Evolutionary conservation across 805 yeast species (phyloP), one percentile per base, ranked within the genome.

Genomic region (Barnettozyma wickerhamii): DNA sequence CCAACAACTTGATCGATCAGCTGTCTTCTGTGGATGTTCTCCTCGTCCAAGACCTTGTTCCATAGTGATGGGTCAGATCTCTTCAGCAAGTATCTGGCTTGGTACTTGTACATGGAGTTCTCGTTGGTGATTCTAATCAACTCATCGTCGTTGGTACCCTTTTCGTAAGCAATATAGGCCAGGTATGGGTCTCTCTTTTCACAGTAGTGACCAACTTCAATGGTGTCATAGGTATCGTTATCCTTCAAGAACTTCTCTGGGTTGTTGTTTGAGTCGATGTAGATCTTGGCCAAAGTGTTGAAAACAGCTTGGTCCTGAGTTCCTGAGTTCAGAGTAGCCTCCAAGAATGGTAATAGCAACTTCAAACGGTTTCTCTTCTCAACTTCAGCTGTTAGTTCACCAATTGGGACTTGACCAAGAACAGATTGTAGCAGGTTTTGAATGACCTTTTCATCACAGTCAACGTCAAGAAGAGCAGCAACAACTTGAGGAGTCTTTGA

Each of bases 101-200:
- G 99, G 67, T 93, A 91, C 65, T 93, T 93, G 76, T 85, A 93
- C 99, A 93, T 93, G 54, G 93, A 78, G 64, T 93, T 93, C 59
- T 93, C 98, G 64, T 93, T 93, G 51, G 99, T 93, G 64, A 93
- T 89, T 59, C 77, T 74, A 56, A 93, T 78, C 58, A 93, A 76
- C 63, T 93, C 99, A 43, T 73, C 82, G 62, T 93, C 96, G 56
- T 91, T 90, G 40, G 75, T 71, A 60, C 99, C 99, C 68, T 90
- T 91, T 47, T 95, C 95, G 66, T 93, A 93, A 38, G 96, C 95
- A 67, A 93, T 93, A 65, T 88, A 93, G 21, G 99, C 99, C 62
- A 93, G 73, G 68, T 88, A 93, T 48, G 99, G 99, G 60, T 93
- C 99, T 67, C 99, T 85, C 78, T 87, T 91, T 68, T 93, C 99